phyloP scores from a whole-genome alignment of 1,284 basidiomycete genomes.

The Cutaneotrichosporon spelunceum region DNA sequence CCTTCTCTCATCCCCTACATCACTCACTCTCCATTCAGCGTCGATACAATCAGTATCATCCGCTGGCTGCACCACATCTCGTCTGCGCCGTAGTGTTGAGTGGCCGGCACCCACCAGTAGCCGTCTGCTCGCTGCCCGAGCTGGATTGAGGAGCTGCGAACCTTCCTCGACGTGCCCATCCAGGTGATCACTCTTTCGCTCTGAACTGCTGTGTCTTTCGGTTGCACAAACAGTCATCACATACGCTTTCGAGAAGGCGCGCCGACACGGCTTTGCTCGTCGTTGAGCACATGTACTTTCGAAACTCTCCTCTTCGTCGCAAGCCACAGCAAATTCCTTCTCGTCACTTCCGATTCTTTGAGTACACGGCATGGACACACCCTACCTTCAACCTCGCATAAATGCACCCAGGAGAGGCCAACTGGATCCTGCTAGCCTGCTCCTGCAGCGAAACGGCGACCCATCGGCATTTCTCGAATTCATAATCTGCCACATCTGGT shows the following conservation, averaged over 20 bases:
- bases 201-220: not conserved
- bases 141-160: not conserved
- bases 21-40: not conserved
- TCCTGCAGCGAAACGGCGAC: not conserved
- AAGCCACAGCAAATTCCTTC: not conserved
- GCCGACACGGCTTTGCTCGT: not conserved
- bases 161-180: not conserved
- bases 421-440: not conserved
- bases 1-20: not conserved
- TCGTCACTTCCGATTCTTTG: not conserved
- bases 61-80: not conserved
- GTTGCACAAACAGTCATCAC: not conserved
- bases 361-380: not conserved
- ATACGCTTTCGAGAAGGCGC: not conserved
- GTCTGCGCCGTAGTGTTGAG: not conserved
- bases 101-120: not conserved
- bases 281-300: not conserved
- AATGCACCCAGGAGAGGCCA: not conserved
- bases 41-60: not conserved
- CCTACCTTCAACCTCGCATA: not conserved
- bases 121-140: not conserved
- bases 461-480: constrained; percentile 32
- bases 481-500: constrained; percentile 37
- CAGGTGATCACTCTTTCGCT: not conserved
- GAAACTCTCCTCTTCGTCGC: not conserved